These are phyloP conservation scores for Colletotrichum chrysophilum DNA, from an alignment of 2,329 filamentous ascomycete species.

Conservation along the genomic window DNA sequence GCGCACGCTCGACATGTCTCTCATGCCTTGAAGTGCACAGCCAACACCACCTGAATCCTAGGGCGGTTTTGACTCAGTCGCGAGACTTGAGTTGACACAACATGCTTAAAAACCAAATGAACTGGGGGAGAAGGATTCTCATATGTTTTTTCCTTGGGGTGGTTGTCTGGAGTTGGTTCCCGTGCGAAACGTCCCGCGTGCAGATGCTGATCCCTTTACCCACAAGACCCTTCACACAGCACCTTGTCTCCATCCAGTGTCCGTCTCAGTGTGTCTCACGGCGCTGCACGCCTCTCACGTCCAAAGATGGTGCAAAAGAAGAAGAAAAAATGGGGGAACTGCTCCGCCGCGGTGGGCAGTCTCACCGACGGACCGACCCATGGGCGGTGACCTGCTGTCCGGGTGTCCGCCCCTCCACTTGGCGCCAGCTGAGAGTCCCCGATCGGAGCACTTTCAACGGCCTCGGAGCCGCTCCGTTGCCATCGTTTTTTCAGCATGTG, in stretches of 20 bases:
- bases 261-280: constrained; percentile 8
- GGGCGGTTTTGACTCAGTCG: not conserved
- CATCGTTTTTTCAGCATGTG: not conserved
- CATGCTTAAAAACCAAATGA: not conserved
- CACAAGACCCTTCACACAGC: constrained; percentile 3
- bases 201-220: not conserved
- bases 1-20: not conserved
- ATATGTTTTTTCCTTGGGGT: not conserved
- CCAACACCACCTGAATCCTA: not conserved
- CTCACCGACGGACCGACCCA: constrained; percentile 12
- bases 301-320: not conserved
- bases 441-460: not conserved
- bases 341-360: not conserved
- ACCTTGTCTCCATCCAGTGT: not conserved
- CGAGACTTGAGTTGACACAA: not conserved
- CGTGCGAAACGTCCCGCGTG: not conserved
- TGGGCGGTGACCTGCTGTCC: not conserved
- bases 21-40: not conserved
- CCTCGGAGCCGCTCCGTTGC: not conserved
- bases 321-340: not conserved
- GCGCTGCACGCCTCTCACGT: not conserved
- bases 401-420: not conserved
- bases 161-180: not conserved
- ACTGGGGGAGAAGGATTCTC: not conserved
- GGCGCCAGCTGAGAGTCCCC: not conserved